Conservation (phyloP, 2,329 filamentous ascomycete genomes). For the Aspergillus neotritici region DNA sequence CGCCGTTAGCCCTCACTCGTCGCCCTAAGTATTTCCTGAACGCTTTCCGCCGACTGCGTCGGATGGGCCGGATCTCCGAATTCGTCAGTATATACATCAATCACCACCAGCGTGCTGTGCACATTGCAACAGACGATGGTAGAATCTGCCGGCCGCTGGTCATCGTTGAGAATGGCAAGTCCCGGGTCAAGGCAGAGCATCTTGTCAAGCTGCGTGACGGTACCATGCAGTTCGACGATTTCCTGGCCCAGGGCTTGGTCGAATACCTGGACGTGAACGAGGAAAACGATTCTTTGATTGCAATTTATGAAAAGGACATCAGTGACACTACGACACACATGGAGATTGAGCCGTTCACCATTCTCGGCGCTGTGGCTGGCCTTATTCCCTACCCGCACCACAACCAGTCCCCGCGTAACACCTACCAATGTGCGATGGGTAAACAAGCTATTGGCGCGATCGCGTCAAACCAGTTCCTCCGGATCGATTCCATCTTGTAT, state of each 20-base stretch:
- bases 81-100: constrained; percentile 98
- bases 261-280: constrained; percentile 98
- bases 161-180: constrained; percentile 80
- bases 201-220: constrained; percentile 76
- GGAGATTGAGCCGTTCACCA: constrained; percentile 96
- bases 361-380: constrained; percentile 90
- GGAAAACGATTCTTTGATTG: constrained; percentile 92
- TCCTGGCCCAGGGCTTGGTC: constrained; percentile 79
- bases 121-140: constrained; percentile 95
- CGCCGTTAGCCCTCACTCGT: constrained; percentile 79
- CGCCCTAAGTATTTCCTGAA: constrained; percentile 81
- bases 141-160: constrained; percentile 94
- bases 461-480: constrained; percentile 94
- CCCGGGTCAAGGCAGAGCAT: constrained; percentile 73
- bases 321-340: constrained; percentile 81
- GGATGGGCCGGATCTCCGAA: constrained; percentile 86
- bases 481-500: constrained; percentile 93
- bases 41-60: constrained; percentile 77
- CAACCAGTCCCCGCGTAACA: constrained; percentile 97
- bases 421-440: constrained; percentile 99
- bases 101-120: constrained; percentile 81
- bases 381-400: constrained; percentile 97
- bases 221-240: constrained; percentile 87
- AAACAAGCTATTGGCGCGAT: constrained; percentile 99
- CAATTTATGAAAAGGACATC: constrained; percentile 81